Evolutionary conservation across 352 stramenopile genomes (phyloP).

Genomic region (Globisporangium ultimum): DNA sequence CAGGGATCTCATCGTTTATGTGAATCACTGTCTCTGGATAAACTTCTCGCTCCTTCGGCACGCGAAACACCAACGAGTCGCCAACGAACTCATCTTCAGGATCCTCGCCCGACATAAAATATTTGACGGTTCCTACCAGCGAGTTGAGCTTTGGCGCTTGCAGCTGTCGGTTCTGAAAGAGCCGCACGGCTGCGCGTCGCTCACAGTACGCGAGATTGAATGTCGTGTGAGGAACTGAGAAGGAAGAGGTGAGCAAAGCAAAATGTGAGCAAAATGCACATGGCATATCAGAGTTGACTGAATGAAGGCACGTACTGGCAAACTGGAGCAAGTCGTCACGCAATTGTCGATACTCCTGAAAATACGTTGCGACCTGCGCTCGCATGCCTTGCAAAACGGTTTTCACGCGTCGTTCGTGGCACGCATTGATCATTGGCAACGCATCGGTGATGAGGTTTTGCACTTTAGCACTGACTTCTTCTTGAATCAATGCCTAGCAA

Average conservation of each 20-base stretch:
- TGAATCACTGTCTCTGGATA: conserved; percentile 56
- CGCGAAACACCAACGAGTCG: not conserved
- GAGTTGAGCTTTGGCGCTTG: conserved; percentile 21
- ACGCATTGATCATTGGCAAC: conserved; percentile 10
- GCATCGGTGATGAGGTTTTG: conserved; percentile 13
- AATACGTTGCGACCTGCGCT: conserved; percentile 9
- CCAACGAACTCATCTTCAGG: not conserved
- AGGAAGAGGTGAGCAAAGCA: not conserved
- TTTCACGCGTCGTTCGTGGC: conserved; percentile 13
- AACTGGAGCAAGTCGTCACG: conserved; percentile 6
- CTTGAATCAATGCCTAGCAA: conserved; percentile 8
- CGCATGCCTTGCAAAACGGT: conserved; percentile 13
- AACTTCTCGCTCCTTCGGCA: conserved; percentile 12
- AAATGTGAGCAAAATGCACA: not conserved
- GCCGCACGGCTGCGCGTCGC: conserved; percentile 22
- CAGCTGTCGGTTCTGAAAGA: conserved; percentile 16
- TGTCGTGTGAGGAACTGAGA: conserved; percentile 12
- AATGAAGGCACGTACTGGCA: conserved; percentile 10
- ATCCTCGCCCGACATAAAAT: conserved; percentile 24
- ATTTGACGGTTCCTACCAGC: conserved; percentile 37
- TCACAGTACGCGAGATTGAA: conserved; percentile 22
- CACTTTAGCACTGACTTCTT: conserved; percentile 10
- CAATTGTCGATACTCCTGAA: conserved; percentile 6
- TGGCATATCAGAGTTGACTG: not conserved
- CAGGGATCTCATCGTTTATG: conserved; percentile 37